These are phyloP conservation scores for Emergomyces pasteurianus DNA, from an alignment of 2,329 filamentous ascomycete species.

Conservation along the genomic window DNA sequence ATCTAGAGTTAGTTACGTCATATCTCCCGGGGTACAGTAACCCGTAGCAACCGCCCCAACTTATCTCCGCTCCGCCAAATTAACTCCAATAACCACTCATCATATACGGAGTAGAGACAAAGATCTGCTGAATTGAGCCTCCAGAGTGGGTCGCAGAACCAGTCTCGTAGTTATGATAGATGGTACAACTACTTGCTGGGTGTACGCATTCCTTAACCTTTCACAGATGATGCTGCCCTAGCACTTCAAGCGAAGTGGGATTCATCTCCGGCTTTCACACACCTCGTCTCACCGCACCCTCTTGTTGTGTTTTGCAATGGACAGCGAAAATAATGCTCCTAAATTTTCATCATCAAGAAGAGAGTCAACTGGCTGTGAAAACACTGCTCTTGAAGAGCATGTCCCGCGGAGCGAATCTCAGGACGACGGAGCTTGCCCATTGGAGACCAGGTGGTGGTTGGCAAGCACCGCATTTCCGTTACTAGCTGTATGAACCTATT, in stretches of 20 bases:
- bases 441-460: constrained; percentile 43
- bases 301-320: background rate
- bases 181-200: background rate
- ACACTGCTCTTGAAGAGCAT: background rate
- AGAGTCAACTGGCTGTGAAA: background rate
- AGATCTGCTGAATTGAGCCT: background rate
- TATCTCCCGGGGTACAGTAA: no score
- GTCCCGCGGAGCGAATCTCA: background rate
- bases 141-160: background rate
- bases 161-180: background rate
- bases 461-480: constrained; percentile 48
- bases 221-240: background rate
- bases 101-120: background rate
- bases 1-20: no score
- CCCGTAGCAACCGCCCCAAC: background rate
- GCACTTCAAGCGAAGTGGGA: background rate
- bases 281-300: background rate
- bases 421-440: background rate
- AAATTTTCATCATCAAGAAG: background rate
- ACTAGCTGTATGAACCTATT: constrained; percentile 30
- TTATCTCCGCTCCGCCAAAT: background rate
- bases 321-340: background rate
- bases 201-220: background rate
- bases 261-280: background rate
- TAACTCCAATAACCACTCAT: background rate